Conservation (phyloP, 768 basidiomycete species). For the Suillus bovinus region DNA sequence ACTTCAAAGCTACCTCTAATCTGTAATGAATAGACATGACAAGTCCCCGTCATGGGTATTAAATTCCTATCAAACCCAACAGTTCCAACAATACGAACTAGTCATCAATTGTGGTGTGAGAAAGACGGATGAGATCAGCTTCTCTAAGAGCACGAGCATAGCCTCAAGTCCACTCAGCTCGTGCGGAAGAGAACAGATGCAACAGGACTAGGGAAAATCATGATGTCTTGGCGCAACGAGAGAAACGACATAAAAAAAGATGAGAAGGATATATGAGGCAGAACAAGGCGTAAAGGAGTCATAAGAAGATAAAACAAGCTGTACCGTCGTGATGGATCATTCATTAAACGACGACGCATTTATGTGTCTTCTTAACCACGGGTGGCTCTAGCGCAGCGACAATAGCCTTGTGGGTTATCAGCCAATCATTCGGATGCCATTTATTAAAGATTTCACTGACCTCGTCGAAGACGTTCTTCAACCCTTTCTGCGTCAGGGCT, state of each 20-base stretch:
- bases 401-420: slow-evolving; percentile 67
- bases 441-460: slow-evolving; percentile 45
- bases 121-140: not conserved
- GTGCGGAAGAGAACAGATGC: slow-evolving; percentile 19
- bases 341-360: slow-evolving; percentile 84
- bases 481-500: slow-evolving; percentile 96
- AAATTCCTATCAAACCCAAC: slow-evolving; percentile 36
- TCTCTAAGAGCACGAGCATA: slow-evolving; percentile 18
- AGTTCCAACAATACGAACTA: slow-evolving; percentile 33
- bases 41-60: slow-evolving; percentile 34
- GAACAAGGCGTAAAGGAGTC: slow-evolving; percentile 33
- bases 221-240: slow-evolving; percentile 20
- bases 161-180: slow-evolving; percentile 29
- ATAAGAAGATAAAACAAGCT: slow-evolving; percentile 34
- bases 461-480: slow-evolving; percentile 99
- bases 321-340: slow-evolving; percentile 26
- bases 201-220: slow-evolving; percentile 24
- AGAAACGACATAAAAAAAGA: slow-evolving; percentile 23
- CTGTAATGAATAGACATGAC: slow-evolving; percentile 8
- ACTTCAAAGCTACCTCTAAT: slow-evolving; percentile 1
- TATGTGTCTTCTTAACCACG: slow-evolving; percentile 75
- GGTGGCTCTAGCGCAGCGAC: slow-evolving; percentile 98
- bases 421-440: slow-evolving; percentile 1
- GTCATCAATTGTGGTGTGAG: slow-evolving; percentile 22
- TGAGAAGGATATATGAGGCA: slow-evolving; percentile 39